Evolutionary conservation across 2,329 filamentous ascomycete species (phyloP).

Genomic region (Septoria linicola): DNA sequence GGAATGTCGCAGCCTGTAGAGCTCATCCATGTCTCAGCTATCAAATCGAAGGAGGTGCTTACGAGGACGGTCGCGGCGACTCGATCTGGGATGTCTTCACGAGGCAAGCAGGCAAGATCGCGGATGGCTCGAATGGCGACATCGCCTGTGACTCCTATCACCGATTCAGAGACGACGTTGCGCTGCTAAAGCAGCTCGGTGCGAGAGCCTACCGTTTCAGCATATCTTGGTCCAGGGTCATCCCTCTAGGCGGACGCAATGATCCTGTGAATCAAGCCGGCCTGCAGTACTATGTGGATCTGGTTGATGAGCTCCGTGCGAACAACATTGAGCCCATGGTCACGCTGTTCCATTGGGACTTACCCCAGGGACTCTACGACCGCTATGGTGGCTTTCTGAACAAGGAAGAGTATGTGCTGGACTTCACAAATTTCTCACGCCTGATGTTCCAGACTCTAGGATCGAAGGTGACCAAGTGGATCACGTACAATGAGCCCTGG

Average conservation of each 20-base stretch:
- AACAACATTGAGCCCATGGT: constrained; percentile 78
- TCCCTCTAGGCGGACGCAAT: constrained; percentile 78
- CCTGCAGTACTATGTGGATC: constrained; percentile 72
- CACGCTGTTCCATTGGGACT: constrained; percentile 86
- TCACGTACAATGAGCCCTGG: constrained; percentile 57
- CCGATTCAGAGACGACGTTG: constrained; percentile 73
- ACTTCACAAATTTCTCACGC: constrained; percentile 77
- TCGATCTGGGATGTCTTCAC: constrained; percentile 93
- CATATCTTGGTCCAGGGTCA: constrained; percentile 77
- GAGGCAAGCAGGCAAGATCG: constrained; percentile 76
- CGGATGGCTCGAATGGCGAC: constrained; percentile 70
- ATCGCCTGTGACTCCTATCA: constrained; percentile 87
- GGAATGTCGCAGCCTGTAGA: constrained; percentile 40
- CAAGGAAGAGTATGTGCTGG: constrained; percentile 76
- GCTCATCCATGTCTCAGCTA: constrained; percentile 56
- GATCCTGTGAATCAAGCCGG: constrained; percentile 79
- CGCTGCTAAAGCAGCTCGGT: constrained; percentile 70
- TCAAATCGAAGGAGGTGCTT: constrained; percentile 76
- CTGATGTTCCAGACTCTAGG: constrained; percentile 71
- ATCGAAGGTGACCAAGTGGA: constrained; percentile 77
- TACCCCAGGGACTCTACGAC: constrained; percentile 74
- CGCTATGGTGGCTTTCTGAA: constrained; percentile 80
- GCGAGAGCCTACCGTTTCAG: constrained; percentile 80
- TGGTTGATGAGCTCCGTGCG: constrained; percentile 73
- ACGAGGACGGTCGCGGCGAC: constrained; percentile 74